These are phyloP conservation scores for Lycium ferocissimum DNA, from an alignment of 257 asterid genomes.

Conservation along the genomic window DNA sequence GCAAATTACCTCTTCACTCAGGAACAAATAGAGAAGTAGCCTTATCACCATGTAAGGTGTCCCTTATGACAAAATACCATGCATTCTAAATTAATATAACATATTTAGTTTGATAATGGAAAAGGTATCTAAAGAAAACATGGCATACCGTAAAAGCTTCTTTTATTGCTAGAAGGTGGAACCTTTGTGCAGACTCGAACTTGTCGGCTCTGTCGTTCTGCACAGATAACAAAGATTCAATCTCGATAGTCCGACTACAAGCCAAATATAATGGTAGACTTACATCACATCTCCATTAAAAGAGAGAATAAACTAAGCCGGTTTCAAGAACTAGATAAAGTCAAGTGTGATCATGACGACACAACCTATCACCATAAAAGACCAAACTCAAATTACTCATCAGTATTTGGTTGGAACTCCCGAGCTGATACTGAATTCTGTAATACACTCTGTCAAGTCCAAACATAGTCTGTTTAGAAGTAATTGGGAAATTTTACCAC, in stretches of 20 bases:
- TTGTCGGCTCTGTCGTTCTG: slow-evolving; percentile 83
- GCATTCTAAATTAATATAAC: not conserved
- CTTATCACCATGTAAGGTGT: not conserved
- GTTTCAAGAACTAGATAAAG: slow-evolving; percentile 15
- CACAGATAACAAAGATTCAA: slow-evolving; percentile 29
- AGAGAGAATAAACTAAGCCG: not conserved
- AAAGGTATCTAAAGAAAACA: slow-evolving; percentile 30
- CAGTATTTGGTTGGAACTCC: slow-evolving; percentile 1
- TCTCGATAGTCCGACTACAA: not conserved
- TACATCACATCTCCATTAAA: not conserved
- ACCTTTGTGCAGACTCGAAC: slow-evolving; percentile 75
- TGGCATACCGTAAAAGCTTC: slow-evolving; percentile 74
- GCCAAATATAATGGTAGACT: slow-evolving; percentile 2
- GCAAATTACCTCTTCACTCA: slow-evolving; percentile 20
- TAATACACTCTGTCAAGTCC: not conserved
- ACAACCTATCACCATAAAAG: slow-evolving; percentile 13
- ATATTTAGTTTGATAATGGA: not conserved
- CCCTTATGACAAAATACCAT: not conserved
- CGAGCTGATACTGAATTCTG: not conserved
- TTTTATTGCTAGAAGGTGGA: slow-evolving; percentile 84
- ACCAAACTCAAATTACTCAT: slow-evolving; percentile 10
- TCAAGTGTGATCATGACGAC: not conserved
- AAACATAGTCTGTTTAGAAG: not conserved
- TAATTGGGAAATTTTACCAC: not conserved
- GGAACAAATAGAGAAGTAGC: not conserved